Base-by-base conservation (phyloP, 2,329 filamentous ascomycete species). In the Pestalotiopsis sp. region DNA sequence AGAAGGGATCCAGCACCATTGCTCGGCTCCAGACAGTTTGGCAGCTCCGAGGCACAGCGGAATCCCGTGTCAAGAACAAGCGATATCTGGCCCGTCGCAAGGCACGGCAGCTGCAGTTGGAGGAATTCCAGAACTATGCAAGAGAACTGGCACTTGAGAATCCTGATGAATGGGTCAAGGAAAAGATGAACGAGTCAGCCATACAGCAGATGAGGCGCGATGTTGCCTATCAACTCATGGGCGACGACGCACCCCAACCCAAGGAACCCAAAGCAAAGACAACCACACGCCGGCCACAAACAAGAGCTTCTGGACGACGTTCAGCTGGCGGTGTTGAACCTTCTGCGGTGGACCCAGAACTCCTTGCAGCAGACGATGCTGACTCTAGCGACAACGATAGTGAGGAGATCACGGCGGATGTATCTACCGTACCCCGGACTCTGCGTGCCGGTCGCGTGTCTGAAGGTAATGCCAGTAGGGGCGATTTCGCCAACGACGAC, bases 1-100 rank as follows among this genome's bases (percentile, higher is more conserved):
- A 70, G 52, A 71, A 72, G 27, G 72, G 72, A 57, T 63, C 69
- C 25, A 70, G 69, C 0, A 73, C 72, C 6, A 72, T 73, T 20
- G 63, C 70, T 4, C 72, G 72, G 1, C 69, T 73, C 1, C 72
- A 73, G 66, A 72, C 69, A 25, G 69, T 69, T 6, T 72, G 72
- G 72, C 59, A 66, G 11, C 66, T 73, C 7, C 60, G 56, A 13
- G 62, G 39, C 3, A 36, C 38, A 31, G 61, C 62, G 38, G 58
- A 38, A n/a, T 49, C 31, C 11, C 36, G 39, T 4, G 7, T 36
- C 38, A 58, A 58, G 39, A 70, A 70, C 41, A 41, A n/a, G 20
- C 67, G 62, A 36, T 63, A 68, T 36, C 45, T 68, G 62, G 62
- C 69, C 7, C 31, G 63, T 17, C 56, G 59, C 23, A 68, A 70